Conservation (phyloP, 768 basidiomycete species). For the Tubosaeta sp. region DNA sequence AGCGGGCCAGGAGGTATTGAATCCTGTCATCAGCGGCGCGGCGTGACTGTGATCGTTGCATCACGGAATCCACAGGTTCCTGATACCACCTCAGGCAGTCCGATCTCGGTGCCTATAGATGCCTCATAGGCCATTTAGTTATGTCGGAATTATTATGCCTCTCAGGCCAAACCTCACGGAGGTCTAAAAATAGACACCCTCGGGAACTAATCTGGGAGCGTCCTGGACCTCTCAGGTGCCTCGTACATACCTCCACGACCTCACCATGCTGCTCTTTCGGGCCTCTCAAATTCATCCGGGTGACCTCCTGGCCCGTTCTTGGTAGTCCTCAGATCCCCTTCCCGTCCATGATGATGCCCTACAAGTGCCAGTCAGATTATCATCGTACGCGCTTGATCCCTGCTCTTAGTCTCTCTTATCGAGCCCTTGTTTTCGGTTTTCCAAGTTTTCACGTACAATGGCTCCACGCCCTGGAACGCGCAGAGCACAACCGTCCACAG, state of each 20-base stretch:
- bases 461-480: neutral
- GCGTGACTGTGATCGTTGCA: conserved; percentile 13
- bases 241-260: too few species aligned
- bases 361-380: too few species aligned
- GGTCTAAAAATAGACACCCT: neutral
- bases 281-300: too few species aligned
- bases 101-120: neutral
- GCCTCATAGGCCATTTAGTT: neutral
- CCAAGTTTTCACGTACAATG: neutral
- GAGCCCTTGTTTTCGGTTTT: too few species aligned
- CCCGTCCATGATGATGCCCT: too few species aligned
- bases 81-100: neutral
- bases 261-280: too few species aligned
- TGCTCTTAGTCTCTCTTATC: neutral
- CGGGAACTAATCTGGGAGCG: neutral
- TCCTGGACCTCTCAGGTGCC: neutral
- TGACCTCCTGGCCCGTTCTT: too few species aligned
- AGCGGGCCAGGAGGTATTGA: conserved; percentile 79
- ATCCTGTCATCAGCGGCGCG: neutral
- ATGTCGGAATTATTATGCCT: neutral
- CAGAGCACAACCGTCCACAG: neutral
- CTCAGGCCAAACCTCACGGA: neutral
- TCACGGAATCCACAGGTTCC: too few species aligned
- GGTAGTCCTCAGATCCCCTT: too few species aligned
- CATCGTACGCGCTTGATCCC: too few species aligned